Evolutionary conservation across 1,284 basidiomycete species (phyloP).

Genomic region (Chondrostereum purpureum): DNA sequence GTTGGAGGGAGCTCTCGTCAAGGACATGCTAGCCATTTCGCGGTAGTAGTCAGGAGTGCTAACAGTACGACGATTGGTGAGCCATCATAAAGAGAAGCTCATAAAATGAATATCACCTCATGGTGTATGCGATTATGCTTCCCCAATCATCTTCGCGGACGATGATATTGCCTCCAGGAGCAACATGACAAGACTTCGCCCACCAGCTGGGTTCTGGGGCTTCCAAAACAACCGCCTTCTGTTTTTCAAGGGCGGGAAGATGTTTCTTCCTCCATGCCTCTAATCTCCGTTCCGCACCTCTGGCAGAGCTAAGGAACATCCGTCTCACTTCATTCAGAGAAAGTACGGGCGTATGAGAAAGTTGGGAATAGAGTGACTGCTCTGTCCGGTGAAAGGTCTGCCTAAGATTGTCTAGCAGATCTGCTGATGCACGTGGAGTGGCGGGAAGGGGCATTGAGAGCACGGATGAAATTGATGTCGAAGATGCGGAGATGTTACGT

Average conservation of each 20-base stretch:
- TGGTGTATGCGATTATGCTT: constrained; percentile 67
- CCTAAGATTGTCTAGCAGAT: constrained; percentile 45
- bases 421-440: constrained; percentile 16
- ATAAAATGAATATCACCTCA: constrained; percentile 29
- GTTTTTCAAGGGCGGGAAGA: constrained; percentile 20
- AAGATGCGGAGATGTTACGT: background rate
- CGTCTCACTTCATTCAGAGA: constrained; percentile 59
- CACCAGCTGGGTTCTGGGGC: constrained; percentile 57
- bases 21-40: constrained; percentile 45
- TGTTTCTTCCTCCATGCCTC: constrained; percentile 62
- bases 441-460: background rate
- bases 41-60: constrained; percentile 59
- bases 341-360: constrained; percentile 37
- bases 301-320: constrained; percentile 44
- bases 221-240: constrained; percentile 10
- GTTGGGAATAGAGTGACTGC: constrained; percentile 47
- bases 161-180: constrained; percentile 63
- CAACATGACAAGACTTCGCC: constrained; percentile 50
- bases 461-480: background rate
- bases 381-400: constrained; percentile 53
- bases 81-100: background rate
- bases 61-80: constrained; percentile 4
- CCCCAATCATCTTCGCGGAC: constrained; percentile 69
- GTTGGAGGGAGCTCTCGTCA: constrained; percentile 16
- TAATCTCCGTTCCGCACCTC: constrained; percentile 44